These are phyloP conservation scores for Oryza glumipatula DNA, from an alignment of 176 grass and related monocot genomes.

Conservation along the genomic window DNA sequence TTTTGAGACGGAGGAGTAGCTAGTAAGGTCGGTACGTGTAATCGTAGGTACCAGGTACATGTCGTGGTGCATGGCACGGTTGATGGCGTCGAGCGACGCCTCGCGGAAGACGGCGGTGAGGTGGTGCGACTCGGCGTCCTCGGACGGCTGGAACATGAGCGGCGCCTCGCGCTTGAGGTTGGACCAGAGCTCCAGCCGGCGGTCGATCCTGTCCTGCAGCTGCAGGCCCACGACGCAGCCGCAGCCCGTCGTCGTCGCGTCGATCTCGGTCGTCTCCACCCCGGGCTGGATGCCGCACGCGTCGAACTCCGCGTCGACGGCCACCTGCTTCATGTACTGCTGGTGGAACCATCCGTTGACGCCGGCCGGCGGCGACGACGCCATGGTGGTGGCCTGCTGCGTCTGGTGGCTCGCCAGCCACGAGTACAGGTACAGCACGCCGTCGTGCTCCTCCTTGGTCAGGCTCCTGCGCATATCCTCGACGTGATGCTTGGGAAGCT, in stretches of 20 bases:
- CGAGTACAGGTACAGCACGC: neutral
- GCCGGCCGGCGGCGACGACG: neutral
- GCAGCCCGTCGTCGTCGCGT: too few relatives aligned
- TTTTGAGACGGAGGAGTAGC: too few relatives aligned
- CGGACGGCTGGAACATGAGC: neutral
- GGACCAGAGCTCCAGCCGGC: neutral
- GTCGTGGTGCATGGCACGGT: conserved; percentile 25
- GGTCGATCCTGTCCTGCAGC: neutral
- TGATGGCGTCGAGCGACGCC: conserved; percentile 19
- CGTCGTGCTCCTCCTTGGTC: neutral
- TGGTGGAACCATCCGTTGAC: neutral
- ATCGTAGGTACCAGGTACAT: conserved; percentile 10
- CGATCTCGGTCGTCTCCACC: too few relatives aligned
- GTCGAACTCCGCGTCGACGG: neutral
- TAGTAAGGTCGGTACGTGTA: too few relatives aligned
- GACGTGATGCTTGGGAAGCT: neutral
- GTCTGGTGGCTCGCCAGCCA: neutral
- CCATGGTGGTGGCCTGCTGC: conserved; percentile 1
- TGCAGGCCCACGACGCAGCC: too few relatives aligned
- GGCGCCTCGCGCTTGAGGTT: neutral
- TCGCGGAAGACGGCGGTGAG: neutral
- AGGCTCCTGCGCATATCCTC: neutral
- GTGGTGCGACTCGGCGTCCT: neutral
- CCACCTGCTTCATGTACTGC: neutral
- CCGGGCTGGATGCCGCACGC: too few relatives aligned